These are phyloP conservation scores for Zymoseptoria pseudotritici DNA, from an alignment of 2,329 filamentous ascomycete genomes.

Conservation along the genomic window DNA sequence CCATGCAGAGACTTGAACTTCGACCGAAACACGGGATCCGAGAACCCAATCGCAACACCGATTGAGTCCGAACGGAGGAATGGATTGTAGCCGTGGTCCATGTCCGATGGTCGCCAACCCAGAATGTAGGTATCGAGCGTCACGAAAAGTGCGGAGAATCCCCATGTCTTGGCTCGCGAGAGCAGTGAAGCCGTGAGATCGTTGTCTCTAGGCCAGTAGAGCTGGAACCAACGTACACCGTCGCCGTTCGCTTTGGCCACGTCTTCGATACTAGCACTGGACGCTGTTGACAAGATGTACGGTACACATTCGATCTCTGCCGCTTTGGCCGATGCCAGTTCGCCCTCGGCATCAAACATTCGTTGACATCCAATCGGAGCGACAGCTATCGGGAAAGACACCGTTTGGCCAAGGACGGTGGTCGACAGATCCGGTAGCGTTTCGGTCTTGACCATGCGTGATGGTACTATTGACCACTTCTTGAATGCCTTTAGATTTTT, in stretches of 20 bases:
- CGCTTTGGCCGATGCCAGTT: conserved; percentile 54
- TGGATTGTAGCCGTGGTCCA: conserved; percentile 21
- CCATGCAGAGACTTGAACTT: conserved; percentile 45
- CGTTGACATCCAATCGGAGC: conserved; percentile 62
- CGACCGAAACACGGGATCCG: conserved; percentile 57
- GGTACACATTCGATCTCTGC: conserved; percentile 56
- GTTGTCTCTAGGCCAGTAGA: conserved; percentile 67
- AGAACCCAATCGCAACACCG: conserved; percentile 56
- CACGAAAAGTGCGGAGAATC: conserved; percentile 59
- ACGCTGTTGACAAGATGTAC: conserved; percentile 60
- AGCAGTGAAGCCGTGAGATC: conserved; percentile 59
- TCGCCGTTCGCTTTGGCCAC: conserved; percentile 51
- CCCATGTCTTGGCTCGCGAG: conserved; percentile 51
- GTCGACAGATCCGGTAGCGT: conserved; percentile 13
- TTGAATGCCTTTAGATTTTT: conserved; percentile 15
- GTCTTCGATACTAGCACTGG: conserved; percentile 57
- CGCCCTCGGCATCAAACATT: conserved; percentile 58
- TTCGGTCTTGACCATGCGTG: conserved; percentile 8
- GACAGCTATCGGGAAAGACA: conserved; percentile 46
- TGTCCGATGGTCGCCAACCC: conserved; percentile 53
- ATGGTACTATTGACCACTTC: conserved; percentile 15
- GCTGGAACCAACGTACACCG: conserved; percentile 59
- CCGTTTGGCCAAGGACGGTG: conserved; percentile 15
- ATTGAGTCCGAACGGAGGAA: conserved; percentile 26
- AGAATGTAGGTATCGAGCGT: conserved; percentile 65